Evolutionary conservation across 192 early-diverging fungal genomes (phyloP).

Genomic region (Mortierella claussenii): DNA sequence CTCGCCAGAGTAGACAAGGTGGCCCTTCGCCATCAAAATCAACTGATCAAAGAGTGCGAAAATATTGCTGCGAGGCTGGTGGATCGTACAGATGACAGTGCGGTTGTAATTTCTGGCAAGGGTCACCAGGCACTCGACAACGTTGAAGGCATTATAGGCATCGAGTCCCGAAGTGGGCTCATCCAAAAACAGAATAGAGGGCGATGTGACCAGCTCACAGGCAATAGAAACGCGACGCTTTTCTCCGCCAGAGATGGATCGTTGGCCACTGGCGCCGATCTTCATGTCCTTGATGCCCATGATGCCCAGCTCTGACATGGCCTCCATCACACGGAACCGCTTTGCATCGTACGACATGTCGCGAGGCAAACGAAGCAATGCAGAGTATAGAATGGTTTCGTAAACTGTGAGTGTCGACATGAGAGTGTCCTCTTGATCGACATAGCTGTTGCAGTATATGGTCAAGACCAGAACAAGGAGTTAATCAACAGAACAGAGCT

Average conservation of each 20-base stretch:
- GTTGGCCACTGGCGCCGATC: slow-evolving; percentile 74
- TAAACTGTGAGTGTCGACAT: slow-evolving; percentile 89
- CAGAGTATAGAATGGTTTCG: slow-evolving; percentile 92
- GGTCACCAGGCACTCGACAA: slow-evolving; percentile 88
- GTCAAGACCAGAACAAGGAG: background rate
- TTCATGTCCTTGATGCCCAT: slow-evolving; percentile 81
- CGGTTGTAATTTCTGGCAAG: slow-evolving; percentile 73
- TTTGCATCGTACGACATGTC: slow-evolving; percentile 76
- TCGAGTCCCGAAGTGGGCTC: slow-evolving; percentile 90
- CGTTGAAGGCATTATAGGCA: slow-evolving; percentile 93
- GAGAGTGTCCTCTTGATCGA: slow-evolving; percentile 93
- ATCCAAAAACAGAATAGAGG: slow-evolving; percentile 90
- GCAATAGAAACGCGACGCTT: slow-evolving; percentile 94
- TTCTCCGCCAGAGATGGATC: slow-evolving; percentile 94
- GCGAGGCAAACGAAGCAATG: slow-evolving; percentile 82
- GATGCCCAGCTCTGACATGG: slow-evolving; percentile 90
- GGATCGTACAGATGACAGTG: slow-evolving; percentile 92
- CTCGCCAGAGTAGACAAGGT: slow-evolving; percentile 87
- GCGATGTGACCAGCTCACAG: slow-evolving; percentile 93
- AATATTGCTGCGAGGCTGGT: slow-evolving; percentile 95
- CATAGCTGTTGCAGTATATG: slow-evolving; percentile 61
- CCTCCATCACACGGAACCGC: slow-evolving; percentile 76
- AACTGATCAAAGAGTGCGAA: slow-evolving; percentile 91
- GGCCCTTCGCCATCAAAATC: slow-evolving; percentile 85
- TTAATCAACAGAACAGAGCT: background rate